These are phyloP conservation scores for Copromyces sp. DNA, from an alignment of 495 filamentous ascomycete species.

Conservation along the genomic window DNA sequence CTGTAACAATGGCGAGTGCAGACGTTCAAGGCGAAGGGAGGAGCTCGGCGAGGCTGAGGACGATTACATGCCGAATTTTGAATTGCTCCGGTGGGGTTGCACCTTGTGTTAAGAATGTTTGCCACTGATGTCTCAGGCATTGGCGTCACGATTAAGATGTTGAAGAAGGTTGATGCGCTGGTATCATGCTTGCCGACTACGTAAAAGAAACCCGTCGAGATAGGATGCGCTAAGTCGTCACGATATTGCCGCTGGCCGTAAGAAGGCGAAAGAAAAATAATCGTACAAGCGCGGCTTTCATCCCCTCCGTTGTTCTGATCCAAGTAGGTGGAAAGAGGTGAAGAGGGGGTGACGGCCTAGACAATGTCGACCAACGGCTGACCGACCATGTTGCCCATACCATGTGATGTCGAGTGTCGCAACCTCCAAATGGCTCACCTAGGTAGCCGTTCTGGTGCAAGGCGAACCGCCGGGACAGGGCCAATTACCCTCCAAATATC, in stretches of 20 bases:
- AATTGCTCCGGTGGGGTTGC: neutral
- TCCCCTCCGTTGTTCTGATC: constrained; percentile 23
- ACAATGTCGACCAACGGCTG: constrained; percentile 25
- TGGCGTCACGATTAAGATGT: constrained; percentile 15
- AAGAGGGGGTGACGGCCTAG: constrained; percentile 13
- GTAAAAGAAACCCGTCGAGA: constrained; percentile 20
- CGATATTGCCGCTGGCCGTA: constrained; percentile 22
- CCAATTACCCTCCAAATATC: constrained; percentile 24
- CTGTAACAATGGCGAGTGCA: constrained; percentile 9
- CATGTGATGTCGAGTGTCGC: constrained; percentile 24
- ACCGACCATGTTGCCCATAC: constrained; percentile 19
- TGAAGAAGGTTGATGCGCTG: constrained; percentile 20
- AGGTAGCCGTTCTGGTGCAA: constrained; percentile 14
- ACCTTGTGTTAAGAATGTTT: constrained; percentile 5
- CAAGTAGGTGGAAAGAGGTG: constrained; percentile 13
- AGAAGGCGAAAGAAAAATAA: constrained; percentile 24
- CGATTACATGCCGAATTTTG: constrained; percentile 4
- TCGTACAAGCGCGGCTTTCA: constrained; percentile 27
- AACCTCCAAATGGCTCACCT: constrained; percentile 22
- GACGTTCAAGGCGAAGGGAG: constrained; percentile 1
- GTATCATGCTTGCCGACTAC: constrained; percentile 27
- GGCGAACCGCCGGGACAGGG: constrained; percentile 23
- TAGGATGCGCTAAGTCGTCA: constrained; percentile 23
- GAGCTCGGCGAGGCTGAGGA: constrained; percentile 6
- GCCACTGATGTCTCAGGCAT: constrained; percentile 9